Conservation (phyloP, 2,329 filamentous ascomycete genomes). For the Pseudogymnoascus sp. region DNA sequence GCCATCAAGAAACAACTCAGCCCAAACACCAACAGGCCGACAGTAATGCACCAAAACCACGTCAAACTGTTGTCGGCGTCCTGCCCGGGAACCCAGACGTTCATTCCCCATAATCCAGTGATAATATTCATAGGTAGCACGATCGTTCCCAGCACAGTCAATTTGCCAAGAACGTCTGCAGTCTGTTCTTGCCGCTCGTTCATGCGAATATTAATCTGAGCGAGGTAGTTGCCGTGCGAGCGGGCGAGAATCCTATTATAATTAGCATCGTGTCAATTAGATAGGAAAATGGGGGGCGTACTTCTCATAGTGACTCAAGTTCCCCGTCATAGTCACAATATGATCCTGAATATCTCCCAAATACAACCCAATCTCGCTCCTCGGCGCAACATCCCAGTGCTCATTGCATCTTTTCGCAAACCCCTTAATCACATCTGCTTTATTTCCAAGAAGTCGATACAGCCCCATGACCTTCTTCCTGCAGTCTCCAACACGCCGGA, state of each 20-base stretch:
- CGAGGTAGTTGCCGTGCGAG: slow-evolving; percentile 95
- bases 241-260: slow-evolving; percentile 67
- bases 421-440: slow-evolving; percentile 97
- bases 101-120: slow-evolving; percentile 98
- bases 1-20: slow-evolving; percentile 53
- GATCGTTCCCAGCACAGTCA: slow-evolving; percentile 94
- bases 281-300: slow-evolving; percentile 37
- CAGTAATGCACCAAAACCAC: slow-evolving; percentile 72
- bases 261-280: slow-evolving; percentile 15
- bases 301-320: slow-evolving; percentile 94
- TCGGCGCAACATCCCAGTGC: slow-evolving; percentile 90
- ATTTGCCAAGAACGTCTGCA: slow-evolving; percentile 84
- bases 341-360: slow-evolving; percentile 98
- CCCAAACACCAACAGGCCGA: slow-evolving; percentile 69
- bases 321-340: slow-evolving; percentile 97
- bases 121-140: slow-evolving; percentile 99
- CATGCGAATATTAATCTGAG: slow-evolving; percentile 98
- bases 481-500: slow-evolving; percentile 85
- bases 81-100: slow-evolving; percentile 91
- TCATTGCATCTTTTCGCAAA: slow-evolving; percentile 98
- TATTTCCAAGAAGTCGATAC: slow-evolving; percentile 87
- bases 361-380: slow-evolving; percentile 95
- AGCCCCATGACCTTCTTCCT: slow-evolving; percentile 96
- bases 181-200: slow-evolving; percentile 96
- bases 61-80: slow-evolving; percentile 64